Evolutionary conservation across 2,329 filamentous ascomycete species (phyloP), one percentile per base, ranked within the genome.

Genomic region (Botryotinia narcissicola): DNA sequence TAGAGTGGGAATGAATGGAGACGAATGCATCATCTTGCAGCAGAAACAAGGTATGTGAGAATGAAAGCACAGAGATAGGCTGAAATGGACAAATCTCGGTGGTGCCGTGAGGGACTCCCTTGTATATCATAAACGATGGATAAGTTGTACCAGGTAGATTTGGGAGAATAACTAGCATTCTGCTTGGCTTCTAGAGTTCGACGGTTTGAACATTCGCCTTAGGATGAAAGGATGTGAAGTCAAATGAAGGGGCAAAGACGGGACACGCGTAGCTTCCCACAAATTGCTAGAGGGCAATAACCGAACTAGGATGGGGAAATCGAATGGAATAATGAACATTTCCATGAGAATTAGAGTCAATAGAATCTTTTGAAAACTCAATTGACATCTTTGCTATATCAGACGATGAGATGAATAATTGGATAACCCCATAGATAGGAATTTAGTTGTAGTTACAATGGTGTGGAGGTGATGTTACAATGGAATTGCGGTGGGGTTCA

Each of bases 11-110:
- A 54, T 68, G 18, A 18, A 68, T 68, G 64, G 64, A 68, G 64
- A 68, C 46, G 16, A 40, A n/a, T 68, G 35, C 66, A 69, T 69
- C 66, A 69, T 69, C 48, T 57, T 42, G 51, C 66, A 59, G 57
- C 37, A 22, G 16, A n/a, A 54, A 54, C 44, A 29, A 20, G 64
- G 48, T 48, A 68, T 54, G 12, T 32, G 25, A 48, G 35, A 57
- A n/a, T 57, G 25, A 68, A 42, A 20, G 46, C 5, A 25, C n/a
- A 25, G 35, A 68, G 66, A 68, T 57, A 68, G 48, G 35, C 48
- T 57, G 25, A 57, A 68, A 57, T 32, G 35, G 48, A 32, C 35
- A 57, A 32, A 68, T 37, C 48, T 68, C 48, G 66, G 66, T 68
- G 66, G 66, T 68, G 48, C 66, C 25, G 66, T 57, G 18, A 57